Evolutionary conservation across 495 filamentous ascomycete species (phyloP), one percentile per base, ranked within the genome.

Genomic region (Aspergillus incahuasiensis): DNA sequence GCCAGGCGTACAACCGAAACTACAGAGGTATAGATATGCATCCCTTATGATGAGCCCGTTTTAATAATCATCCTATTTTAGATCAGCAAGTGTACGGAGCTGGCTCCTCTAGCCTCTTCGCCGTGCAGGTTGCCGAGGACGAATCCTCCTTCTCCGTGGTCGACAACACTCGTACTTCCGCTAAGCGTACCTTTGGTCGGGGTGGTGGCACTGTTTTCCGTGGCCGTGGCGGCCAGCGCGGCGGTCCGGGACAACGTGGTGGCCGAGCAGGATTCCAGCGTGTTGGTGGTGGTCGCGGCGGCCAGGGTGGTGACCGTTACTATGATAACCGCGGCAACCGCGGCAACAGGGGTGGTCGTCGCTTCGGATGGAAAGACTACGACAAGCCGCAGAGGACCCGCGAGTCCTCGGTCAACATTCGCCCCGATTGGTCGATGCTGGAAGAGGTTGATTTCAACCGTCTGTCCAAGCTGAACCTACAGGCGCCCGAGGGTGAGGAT

Each of bases 371-470:
- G 92, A 96, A 92, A 72, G 94, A 98, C 68, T 96, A 91, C 68
- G 94, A 98, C 75, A 98, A 97, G 83, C 94, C 94, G 34, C 85
- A 94, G 74, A 86, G 94, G 60, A 97, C 92, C 65, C 89, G 94
- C 53, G 94, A 98, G 77, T 85, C 92, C 7, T 95, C 90, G 28
- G 87, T 98, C 68, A 90, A 89, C 69, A 89, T 97, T 70, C 92
- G 92, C 71, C 80, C 92, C 16, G 91, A 96, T 64, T 98, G 94
- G 94, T 82, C 84, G 63, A 84, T 98, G 77, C 77, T 97, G 41
- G 95, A 98, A 75, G 95, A 98, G 79, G 96, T 98, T 69, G 94
- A 98, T 68, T 98, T 95, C 76, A 92, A 86, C 76, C 88, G 94
- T 57, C 82, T 98, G 45, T 80, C 83, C 52, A 98, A 98, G 82